A percentile compares a stretch with the other conserved stretches of the same genome.
These are phyloP conservation scores for Lentinula novae-zelandiae DNA, from an alignment of 1,284 basidiomycete genomes.

Conservation along the genomic window DNA sequence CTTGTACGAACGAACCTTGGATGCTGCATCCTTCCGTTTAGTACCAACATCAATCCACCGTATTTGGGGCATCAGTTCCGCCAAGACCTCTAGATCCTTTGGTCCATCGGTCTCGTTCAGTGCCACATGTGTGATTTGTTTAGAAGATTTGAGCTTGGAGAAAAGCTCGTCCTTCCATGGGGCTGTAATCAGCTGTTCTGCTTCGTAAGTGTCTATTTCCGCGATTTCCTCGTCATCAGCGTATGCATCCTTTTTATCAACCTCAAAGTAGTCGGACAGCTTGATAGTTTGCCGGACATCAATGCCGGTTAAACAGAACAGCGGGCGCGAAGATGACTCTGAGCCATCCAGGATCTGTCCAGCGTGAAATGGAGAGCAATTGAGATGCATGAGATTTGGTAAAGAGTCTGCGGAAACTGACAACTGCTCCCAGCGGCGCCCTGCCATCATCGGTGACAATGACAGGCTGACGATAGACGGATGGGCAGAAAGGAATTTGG, in stretches of 20 bases:
- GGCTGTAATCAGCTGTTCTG: neutral
- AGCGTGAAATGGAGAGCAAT: neutral
- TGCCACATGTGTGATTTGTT: neutral
- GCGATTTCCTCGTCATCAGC: neutral
- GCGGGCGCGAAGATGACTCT: neutral
- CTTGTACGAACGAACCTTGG: neutral
- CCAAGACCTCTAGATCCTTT: neutral
- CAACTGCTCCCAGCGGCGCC: neutral
- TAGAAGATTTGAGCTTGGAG: neutral
- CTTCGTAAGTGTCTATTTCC: neutral
- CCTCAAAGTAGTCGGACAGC: neutral
- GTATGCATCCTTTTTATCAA: neutral
- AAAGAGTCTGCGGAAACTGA: neutral
- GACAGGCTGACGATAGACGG: neutral
- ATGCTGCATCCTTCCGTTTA: neutral
- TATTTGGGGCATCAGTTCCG: neutral
- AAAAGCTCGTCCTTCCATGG: slow-evolving; percentile 2
- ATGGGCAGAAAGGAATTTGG: neutral
- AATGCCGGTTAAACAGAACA: neutral
- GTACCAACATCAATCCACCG: neutral
- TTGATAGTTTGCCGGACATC: neutral
- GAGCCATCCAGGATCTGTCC: neutral
- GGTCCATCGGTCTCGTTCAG: neutral
- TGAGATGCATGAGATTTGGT: slow-evolving; percentile 1
- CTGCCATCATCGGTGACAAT: slow-evolving; percentile 1